Base-by-base conservation (phyloP, 108 stramenopile species). In the Cyclotella baltica region DNA sequence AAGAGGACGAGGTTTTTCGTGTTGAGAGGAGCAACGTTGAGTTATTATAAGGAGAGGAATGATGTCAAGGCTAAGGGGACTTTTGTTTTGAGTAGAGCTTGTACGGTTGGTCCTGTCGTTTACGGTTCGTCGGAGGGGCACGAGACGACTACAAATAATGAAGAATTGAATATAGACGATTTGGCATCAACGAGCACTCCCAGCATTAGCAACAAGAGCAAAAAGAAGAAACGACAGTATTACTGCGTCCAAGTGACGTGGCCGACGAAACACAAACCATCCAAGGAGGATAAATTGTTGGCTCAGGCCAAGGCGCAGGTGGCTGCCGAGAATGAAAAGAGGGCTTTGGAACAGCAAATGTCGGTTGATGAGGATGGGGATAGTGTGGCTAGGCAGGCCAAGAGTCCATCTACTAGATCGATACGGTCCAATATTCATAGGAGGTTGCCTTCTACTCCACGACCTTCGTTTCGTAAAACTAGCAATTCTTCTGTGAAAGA, bases 21-120 rank as follows among this genome's bases (percentile, higher is more conserved):
- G 11, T 37, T 85, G 22, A 58, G 84, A 62, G 73, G 72, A 15
- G 57, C 47, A 19, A 81, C 76, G 0, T 62, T 85, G 31, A 81
- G 80, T 47, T 85, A 82, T 40, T 85, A 85, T 48, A n/a, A 50
- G 10, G 62, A 61, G 51, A 38, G 36, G 50, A 62, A 77, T 20
- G 81, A 85, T 47, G 68, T 85, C 48, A 81, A 82, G 55, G 76
- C 84, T 47, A 85, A 85, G 77, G 84, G 84, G 43, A 81, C 75
- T 10, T 77, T 81, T 61, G 74, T 85, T 16, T 53, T 85, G 35
- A 77, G 59, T 2, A 72, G 69, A 33, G 76, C 70, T 9, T 82
- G 84, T 33, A 62, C 58, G 19, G 81, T 85, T 22, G 67, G 81
- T 31, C 81, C 76, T 1, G 80, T 85, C 20, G 69, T 75, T 18